Evolutionary conservation across 257 asterid genomes (phyloP).

Genomic region (Paraleonurus japonicus): DNA sequence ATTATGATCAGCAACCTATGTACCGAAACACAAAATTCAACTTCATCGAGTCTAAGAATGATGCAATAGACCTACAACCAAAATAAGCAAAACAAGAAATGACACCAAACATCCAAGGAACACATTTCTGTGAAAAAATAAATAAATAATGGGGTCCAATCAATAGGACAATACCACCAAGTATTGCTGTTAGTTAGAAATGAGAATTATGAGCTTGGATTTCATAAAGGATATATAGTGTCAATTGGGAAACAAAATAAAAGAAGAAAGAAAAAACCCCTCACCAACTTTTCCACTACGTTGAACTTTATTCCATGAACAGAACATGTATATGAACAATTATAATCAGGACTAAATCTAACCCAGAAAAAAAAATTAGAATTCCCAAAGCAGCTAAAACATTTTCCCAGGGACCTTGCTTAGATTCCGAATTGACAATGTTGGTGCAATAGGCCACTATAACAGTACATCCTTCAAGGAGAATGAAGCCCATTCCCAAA

Average conservation of each 20-base stretch:
- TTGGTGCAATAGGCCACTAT: constrained; percentile 18
- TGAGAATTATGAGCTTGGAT: constrained; percentile 20
- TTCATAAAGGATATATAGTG: constrained; percentile 20
- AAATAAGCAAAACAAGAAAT: neutral
- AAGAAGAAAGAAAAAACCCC: constrained; percentile 13
- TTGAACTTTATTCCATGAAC: constrained; percentile 39
- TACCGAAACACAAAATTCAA: neutral
- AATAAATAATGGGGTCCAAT: constrained; percentile 11
- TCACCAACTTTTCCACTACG: constrained; percentile 34
- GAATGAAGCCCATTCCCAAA: constrained; percentile 18
- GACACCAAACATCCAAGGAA: neutral
- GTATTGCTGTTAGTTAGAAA: constrained; percentile 9
- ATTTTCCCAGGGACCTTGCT: constrained; percentile 11
- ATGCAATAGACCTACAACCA: neutral
- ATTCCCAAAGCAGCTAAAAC: constrained; percentile 26
- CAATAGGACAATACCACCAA: constrained; percentile 2
- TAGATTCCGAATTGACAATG: no score
- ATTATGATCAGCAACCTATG: neutral
- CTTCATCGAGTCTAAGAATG: neutral
- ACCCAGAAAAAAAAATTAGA: constrained; percentile 20
- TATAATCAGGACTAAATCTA: constrained; percentile 25
- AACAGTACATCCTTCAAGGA: constrained; percentile 29
- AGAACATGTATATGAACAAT: constrained; percentile 37
- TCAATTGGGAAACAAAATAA: constrained; percentile 10
- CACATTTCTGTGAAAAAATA: neutral